A percentile compares a stretch with the other conserved stretches of the same genome.
Evolutionary conservation across 2,329 filamentous ascomycete genomes (phyloP).

Genomic region (Aspergillus carbonarius): DNA sequence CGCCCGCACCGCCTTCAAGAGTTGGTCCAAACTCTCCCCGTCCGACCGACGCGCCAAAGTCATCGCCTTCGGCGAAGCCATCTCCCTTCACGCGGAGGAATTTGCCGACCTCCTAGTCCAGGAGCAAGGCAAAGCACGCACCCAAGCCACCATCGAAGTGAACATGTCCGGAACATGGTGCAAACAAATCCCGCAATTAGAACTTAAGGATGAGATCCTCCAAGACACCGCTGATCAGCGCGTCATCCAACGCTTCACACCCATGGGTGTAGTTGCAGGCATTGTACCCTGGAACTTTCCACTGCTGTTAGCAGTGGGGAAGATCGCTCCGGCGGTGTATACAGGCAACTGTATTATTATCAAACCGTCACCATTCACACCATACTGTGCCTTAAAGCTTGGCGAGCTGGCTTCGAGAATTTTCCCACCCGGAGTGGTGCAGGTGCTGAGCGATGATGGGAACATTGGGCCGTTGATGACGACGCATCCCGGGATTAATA

Average conservation of each 20-base stretch:
- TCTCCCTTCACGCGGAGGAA: not conserved
- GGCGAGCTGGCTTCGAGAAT: conserved; percentile 48
- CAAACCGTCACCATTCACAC: conserved; percentile 48
- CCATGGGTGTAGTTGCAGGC: conserved; percentile 43
- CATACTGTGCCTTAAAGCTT: conserved; percentile 57
- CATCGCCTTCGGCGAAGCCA: not conserved
- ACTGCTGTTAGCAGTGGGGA: conserved; percentile 43
- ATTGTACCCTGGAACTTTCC: conserved; percentile 60
- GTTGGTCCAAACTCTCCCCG: not conserved
- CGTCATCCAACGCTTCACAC: conserved; percentile 27
- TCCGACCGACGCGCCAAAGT: not conserved
- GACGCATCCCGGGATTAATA: conserved; percentile 51
- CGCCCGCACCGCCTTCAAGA: not conserved
- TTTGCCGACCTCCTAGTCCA: not conserved
- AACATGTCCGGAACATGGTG: conserved; percentile 8
- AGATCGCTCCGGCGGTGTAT: conserved; percentile 49
- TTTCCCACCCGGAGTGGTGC: conserved; percentile 55
- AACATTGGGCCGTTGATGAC: conserved; percentile 53
- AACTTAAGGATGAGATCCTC: conserved; percentile 47
- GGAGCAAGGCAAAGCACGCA: not conserved
- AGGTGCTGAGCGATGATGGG: conserved; percentile 53
- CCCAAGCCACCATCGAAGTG: conserved; percentile 11
- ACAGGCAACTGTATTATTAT: conserved; percentile 55
- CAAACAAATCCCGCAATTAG: conserved; percentile 14
- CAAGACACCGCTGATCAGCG: conserved; percentile 42